A percentile compares a stretch with the other conserved stretches of the same genome.
These are phyloP conservation scores for Saturnispora sanitii DNA, from an alignment of 805 yeast genomes.

Conservation along the genomic window DNA sequence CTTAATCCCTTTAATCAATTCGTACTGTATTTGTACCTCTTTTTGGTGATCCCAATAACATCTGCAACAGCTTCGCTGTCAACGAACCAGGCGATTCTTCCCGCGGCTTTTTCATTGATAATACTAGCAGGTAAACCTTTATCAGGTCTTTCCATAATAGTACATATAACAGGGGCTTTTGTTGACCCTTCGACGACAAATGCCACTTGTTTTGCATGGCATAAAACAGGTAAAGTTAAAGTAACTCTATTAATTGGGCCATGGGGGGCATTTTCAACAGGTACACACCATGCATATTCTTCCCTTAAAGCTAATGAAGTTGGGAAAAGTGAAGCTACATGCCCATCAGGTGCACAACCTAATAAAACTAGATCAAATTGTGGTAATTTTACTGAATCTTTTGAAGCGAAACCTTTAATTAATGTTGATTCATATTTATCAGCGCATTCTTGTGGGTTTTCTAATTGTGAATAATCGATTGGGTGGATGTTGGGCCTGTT, in stretches of 20 bases:
- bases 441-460: slow-evolving; percentile 87
- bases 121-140: slow-evolving; percentile 90
- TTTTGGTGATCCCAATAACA: slow-evolving; percentile 56
- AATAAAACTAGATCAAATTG: slow-evolving; percentile 83
- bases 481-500: slow-evolving; percentile 67
- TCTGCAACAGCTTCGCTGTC: slow-evolving; percentile 87
- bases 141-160: slow-evolving; percentile 93
- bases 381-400: slow-evolving; percentile 92
- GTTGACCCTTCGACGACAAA: slow-evolving; percentile 96
- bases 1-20: too few species aligned
- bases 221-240: slow-evolving; percentile 85
- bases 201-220: slow-evolving; percentile 86
- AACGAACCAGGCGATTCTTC: slow-evolving; percentile 94
- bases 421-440: slow-evolving; percentile 82
- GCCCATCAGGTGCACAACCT: slow-evolving; percentile 99
- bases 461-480: slow-evolving; percentile 64
- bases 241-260: slow-evolving; percentile 84
- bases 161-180: slow-evolving; percentile 84
- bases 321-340: slow-evolving; percentile 93
- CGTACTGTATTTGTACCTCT: slow-evolving; percentile 65
- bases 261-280: slow-evolving; percentile 83
- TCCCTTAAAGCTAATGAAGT: slow-evolving; percentile 83
- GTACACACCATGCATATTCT: slow-evolving; percentile 88
- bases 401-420: slow-evolving; percentile 86
- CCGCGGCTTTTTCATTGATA: slow-evolving; percentile 94